Evolutionary conservation across 345 rosid genomes (phyloP), one percentile per base, ranked within the genome.

Genomic region (Populus euphratica): DNA sequence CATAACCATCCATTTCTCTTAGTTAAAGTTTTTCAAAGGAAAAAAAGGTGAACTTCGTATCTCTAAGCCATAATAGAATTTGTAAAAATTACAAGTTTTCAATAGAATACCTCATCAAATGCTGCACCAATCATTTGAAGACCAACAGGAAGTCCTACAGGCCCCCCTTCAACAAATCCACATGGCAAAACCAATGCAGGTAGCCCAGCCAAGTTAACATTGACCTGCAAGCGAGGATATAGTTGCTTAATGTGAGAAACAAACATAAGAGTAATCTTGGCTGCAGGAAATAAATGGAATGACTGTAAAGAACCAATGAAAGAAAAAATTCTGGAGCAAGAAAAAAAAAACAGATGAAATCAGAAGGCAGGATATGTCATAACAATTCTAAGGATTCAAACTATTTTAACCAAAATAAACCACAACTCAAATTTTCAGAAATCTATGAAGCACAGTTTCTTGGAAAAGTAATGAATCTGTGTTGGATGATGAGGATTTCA

Each of bases 111-210:
- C 97, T 94, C 97, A 79, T 90, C 92, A 84, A 93, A 93, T 63
- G 97, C 93, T 33, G 93, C 85, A 80, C 98, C 97, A 59, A 93
- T 90, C 91, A 94, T 91, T 84, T 93, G 98, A 86, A 93, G 93
- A 82, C 98, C 97, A 81, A 94, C 92, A 5, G 98, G 98, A 84
- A 94, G 90, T 33, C 91, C 89, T 2, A 80, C 81, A 43, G 90
- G 73, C 59, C 93, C 97, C 0, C 90, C 96, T 70, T 93, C 92
- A 69, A 90, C 94, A 81, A 93, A 91, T 76, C 97, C 97, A 78
- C 95, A 93, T 1, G 98, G 98, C 86, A 94, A 79, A 73, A 94
- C 98, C 41, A 94, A 77, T 14, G 98, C 98, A 68, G 98, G 98
- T 76, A 93, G 85, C 1, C 98, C 97, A 5, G 97, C 97, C 69